These are phyloP conservation scores for Deinandra increscens DNA, from an alignment of 129 eudicot genomes.

Conservation along the genomic window DNA sequence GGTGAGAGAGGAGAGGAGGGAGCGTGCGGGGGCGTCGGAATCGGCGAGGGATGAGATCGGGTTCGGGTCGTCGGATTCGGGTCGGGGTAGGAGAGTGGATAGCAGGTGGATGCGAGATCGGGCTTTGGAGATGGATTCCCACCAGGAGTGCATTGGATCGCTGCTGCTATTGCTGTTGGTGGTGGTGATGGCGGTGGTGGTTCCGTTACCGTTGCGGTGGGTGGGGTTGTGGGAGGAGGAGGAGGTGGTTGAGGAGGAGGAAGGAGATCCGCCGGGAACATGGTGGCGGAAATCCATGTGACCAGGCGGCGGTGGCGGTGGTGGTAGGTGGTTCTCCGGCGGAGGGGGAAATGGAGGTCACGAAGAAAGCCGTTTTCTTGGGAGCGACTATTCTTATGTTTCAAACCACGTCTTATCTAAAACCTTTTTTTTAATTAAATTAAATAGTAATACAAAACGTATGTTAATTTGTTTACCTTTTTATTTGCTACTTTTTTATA, in stretches of 20 bases:
- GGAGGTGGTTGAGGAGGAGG: constrained; percentile 57
- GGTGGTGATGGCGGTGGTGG: constrained; percentile 26
- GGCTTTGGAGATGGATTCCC: constrained; percentile 95
- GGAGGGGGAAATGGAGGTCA: constrained; percentile 19
- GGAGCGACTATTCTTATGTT: constrained; percentile 14
- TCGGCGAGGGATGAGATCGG: constrained; percentile 76
- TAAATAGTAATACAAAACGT: too few relatives aligned
- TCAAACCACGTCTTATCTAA: too few relatives aligned
- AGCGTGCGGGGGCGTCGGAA: constrained; percentile 83
- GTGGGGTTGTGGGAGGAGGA: constrained; percentile 39
- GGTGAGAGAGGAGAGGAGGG: constrained; percentile 63
- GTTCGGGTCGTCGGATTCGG: constrained; percentile 27
- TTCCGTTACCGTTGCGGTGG: constrained; percentile 19
- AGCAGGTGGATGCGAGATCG: constrained; percentile 74
- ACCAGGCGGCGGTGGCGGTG: constrained; percentile 20
- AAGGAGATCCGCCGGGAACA: constrained; percentile 55
- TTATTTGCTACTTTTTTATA: too few relatives aligned
- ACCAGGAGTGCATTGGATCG: constrained; percentile 95
- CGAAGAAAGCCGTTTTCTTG: not conserved
- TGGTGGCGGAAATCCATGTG: constrained; percentile 46
- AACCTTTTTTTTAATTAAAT: too few relatives aligned
- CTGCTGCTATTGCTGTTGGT: constrained; percentile 26
- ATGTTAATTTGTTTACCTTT: too few relatives aligned
- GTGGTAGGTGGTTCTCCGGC: constrained; percentile 29
- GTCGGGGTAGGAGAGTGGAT: constrained; percentile 53